phyloP scores from a whole-genome alignment of 768 basidiomycete species.

The Lepiota venenata region DNA sequence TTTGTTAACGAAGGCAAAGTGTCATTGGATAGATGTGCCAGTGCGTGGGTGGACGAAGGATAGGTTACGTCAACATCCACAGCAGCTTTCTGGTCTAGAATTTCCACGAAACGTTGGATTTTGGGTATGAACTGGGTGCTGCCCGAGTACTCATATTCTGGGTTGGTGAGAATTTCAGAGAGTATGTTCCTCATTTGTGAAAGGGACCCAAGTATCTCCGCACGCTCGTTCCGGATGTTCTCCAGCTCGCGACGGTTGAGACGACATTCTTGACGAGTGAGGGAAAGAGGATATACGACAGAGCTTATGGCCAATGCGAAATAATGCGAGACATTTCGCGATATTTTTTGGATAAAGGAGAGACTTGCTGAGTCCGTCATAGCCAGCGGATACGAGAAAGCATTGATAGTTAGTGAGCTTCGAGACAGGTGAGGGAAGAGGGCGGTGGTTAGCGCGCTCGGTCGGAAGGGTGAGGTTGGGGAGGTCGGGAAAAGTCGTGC shows the following conservation, averaged over 20 bases:
- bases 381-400: conserved; percentile 16
- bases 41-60: neutral
- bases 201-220: conserved; percentile 63
- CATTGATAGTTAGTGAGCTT: conserved; percentile 16
- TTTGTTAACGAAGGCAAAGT: neutral
- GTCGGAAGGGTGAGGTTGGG: conserved; percentile 40
- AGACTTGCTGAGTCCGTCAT: neutral
- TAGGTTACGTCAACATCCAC: conserved; percentile 4
- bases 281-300: conserved; percentile 51
- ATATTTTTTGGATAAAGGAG: neutral
- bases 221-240: conserved; percentile 62
- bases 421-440: conserved; percentile 63
- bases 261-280: conserved; percentile 65
- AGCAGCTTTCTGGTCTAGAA: conserved; percentile 11
- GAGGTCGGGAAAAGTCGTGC: conserved; percentile 43
- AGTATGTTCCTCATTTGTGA: conserved; percentile 49
- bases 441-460: conserved; percentile 47
- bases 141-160: conserved; percentile 17
- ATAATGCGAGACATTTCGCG: conserved; percentile 10
- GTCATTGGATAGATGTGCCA: conserved; percentile 8
- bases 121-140: conserved; percentile 3
- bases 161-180: conserved; percentile 21
- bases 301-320: conserved; percentile 21
- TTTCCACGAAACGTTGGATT: conserved; percentile 9
- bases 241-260: conserved; percentile 58